Conservation (phyloP, 495 filamentous ascomycete genomes). For the Penicillium goetzii region DNA sequence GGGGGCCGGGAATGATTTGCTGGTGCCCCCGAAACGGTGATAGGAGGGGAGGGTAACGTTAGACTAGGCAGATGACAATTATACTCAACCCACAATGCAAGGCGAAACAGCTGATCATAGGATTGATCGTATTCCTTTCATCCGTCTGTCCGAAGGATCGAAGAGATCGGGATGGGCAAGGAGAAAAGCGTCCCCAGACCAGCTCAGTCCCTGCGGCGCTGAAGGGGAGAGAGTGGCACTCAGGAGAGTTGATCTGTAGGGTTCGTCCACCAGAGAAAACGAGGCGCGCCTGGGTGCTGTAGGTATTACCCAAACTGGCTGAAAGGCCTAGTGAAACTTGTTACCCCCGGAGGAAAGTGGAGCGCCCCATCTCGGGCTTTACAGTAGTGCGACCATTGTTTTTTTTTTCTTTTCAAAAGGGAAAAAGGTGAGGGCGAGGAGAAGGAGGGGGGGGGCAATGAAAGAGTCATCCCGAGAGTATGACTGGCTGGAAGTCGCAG, state of each 20-base stretch:
- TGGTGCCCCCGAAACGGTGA: constrained; percentile 4
- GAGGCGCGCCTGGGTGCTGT: constrained; percentile 7
- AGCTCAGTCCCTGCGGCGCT: not conserved
- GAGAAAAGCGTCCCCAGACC: not conserved
- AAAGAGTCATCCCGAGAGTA: not conserved
- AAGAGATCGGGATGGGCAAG: not conserved
- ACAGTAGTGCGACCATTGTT: not conserved
- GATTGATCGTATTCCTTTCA: constrained; percentile 4
- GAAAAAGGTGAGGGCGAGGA: not conserved
- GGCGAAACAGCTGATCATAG: constrained; percentile 14
- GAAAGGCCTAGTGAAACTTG: constrained; percentile 7
- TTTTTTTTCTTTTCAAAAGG: constrained; percentile 1
- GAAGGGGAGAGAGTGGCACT: not conserved
- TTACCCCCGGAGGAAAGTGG: constrained; percentile 10
- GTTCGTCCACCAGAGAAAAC: constrained; percentile 9
- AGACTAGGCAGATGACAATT: constrained; percentile 11
- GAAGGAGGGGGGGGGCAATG: not conserved
- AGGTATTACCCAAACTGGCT: constrained; percentile 16
- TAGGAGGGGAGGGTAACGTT: constrained; percentile 12
- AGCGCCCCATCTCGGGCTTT: constrained; percentile 5
- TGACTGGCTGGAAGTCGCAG: constrained; percentile 5
- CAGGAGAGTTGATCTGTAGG: constrained; percentile 3
- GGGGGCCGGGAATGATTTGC: not conserved
- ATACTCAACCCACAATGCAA: constrained; percentile 23
- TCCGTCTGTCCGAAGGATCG: not conserved